Evolutionary conservation across 192 early-diverging fungal species (phyloP).

Genomic region (Coemansia sp.): DNA sequence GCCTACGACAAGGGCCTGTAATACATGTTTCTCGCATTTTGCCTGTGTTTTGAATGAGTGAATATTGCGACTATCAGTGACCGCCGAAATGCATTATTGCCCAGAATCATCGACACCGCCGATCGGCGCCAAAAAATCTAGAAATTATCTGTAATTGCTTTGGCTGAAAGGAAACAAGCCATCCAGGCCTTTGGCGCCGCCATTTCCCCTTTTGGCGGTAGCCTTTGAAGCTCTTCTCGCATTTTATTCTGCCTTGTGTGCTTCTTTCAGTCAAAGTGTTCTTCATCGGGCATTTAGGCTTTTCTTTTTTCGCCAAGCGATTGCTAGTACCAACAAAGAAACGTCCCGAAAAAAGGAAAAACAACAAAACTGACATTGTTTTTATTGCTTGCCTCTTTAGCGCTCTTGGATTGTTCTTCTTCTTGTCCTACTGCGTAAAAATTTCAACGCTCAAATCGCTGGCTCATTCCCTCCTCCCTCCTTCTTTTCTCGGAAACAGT

Average conservation of each 20-base stretch:
- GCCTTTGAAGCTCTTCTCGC: not conserved
- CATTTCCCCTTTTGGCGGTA: not conserved
- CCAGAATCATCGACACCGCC: too few species aligned
- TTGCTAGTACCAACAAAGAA: too few species aligned
- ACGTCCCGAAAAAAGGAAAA: not conserved
- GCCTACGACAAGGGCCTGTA: slow-evolving; percentile 53
- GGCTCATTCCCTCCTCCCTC: not conserved
- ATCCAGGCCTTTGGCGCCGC: not conserved
- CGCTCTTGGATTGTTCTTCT: not conserved
- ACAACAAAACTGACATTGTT: not conserved
- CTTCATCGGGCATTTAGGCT: not conserved
- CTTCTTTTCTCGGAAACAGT: not conserved
- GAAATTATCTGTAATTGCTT: too few species aligned
- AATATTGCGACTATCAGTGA: too few species aligned
- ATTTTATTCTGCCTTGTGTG: not conserved
- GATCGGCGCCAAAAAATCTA: too few species aligned
- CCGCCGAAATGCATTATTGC: too few species aligned
- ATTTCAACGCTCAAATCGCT: not conserved
- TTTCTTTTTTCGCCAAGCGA: not conserved
- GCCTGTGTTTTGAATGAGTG: too few species aligned
- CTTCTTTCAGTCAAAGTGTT: not conserved
- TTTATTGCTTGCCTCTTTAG: not conserved
- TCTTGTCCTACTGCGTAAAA: not conserved
- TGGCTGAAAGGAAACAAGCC: too few species aligned
- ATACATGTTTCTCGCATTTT: not conserved